Base-by-base conservation (phyloP, 1,284 basidiomycete genomes). In the Rhodotorula glutinis region DNA sequence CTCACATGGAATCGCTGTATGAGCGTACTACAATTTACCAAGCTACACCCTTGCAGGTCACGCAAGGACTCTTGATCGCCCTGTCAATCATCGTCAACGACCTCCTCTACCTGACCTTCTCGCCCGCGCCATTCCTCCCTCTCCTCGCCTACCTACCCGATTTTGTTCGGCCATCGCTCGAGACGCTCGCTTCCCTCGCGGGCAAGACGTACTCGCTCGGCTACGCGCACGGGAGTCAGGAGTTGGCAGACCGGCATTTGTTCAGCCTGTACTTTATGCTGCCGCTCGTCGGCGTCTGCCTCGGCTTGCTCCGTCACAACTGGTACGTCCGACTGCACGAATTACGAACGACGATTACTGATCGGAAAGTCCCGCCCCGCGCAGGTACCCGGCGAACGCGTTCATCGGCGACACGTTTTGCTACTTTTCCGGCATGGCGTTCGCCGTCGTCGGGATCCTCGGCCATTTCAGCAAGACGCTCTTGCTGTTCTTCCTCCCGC, bases 361-460 rank as follows among this genome's bases (percentile, higher is more conserved):
- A n/a, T 43, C 17, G 13, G 17, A 3, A 10, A 9, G 21, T 25
- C 17, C 17, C 11, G 33, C 4, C 33, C 3, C 25, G 25, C 33
- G n/a, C 73, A 96, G 93, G 92, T 98, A 96, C 77, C 96, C 96
- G 2, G 91, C 95, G 11, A 84, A 87, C 40, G 92, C 86, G 0
- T 99, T 98, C 78, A 92, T 94, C 0, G 96, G 96, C 3, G 96
- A 99, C 78, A 99, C 96, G 1, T 85, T 98, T 49, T 98, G 96
- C 80, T 99, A 99, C 80, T 88, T 98, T 64, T 88, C 93, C 0
- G 96, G 93, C 66, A 97, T 97, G 93, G 91, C 93, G 0, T 96
- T 97, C 77, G 88, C 94, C 0, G 92, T 94, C 21, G 92, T 95
- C 43, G 92, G 92, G 16, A 95, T 97, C 69, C 90, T 95, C 76